These are phyloP conservation scores for Lactarius trivialis DNA, from an alignment of 768 basidiomycete species.

Conservation along the genomic window DNA sequence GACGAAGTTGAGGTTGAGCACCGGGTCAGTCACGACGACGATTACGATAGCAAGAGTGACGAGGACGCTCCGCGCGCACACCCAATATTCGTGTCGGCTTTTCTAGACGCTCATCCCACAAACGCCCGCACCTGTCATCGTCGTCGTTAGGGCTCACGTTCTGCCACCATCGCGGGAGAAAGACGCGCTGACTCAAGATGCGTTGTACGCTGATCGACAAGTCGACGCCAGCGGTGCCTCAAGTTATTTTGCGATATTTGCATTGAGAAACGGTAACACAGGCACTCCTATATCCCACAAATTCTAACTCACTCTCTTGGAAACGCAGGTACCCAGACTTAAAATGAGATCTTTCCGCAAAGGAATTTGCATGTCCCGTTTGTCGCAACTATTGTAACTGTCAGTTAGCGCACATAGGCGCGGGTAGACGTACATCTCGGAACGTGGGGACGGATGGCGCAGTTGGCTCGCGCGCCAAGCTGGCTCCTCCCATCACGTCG, in stretches of 20 bases:
- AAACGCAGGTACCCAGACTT: conserved; percentile 35
- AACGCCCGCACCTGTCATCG: background rate
- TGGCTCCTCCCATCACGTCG: background rate
- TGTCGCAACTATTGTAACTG: conserved; percentile 46
- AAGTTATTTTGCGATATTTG: conserved; percentile 19
- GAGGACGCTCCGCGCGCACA: background rate
- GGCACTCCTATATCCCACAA: too few species aligned
- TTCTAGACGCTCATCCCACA: background rate
- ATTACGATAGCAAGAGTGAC: background rate
- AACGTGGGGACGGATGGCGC: conserved; percentile 25
- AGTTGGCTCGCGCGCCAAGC: background rate
- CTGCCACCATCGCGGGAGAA: conserved; percentile 20
- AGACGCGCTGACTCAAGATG: conserved; percentile 11
- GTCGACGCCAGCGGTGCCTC: background rate
- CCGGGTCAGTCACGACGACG: background rate
- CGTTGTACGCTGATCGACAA: background rate
- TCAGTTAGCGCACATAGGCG: conserved; percentile 38
- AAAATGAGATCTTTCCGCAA: conserved; percentile 30
- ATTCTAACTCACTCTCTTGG: too few species aligned
- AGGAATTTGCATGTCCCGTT: conserved; percentile 37
- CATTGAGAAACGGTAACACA: conserved; percentile 19
- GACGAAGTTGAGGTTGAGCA: background rate
- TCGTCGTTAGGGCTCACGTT: background rate
- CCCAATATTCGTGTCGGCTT: background rate
- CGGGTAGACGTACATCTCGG: conserved; percentile 41